Evolutionary conservation across 805 yeast species (phyloP), one percentile per base, ranked within the genome.

Genomic region (Vanderwaltozyma tropicalis): DNA sequence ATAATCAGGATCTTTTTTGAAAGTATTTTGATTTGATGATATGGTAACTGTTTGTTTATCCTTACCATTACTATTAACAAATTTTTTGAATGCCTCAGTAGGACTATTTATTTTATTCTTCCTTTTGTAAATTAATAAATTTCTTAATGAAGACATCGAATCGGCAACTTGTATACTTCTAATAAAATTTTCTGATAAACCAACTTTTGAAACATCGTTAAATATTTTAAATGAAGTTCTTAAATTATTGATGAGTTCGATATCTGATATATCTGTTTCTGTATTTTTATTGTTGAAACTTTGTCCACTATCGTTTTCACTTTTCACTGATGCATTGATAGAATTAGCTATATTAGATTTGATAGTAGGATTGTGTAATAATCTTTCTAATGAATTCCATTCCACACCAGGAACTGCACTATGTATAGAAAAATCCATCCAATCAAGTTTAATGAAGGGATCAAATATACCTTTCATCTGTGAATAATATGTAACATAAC

Each of bases 101-200:
- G 87, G 84, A 25, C 78, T 71, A 5, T 57, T 57, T 3, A 71
- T 65, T 19, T 72, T 66, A 24, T 64, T 63, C 6, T 68, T 58
- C 40, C 64, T 62, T 9, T 82, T 70, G 46, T 68, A 74, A 10
- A 68, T 63, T 76, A 83, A 76, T 39, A 86, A 61, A 5, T 81
- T 76, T 39, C 72, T 70, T 44, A 85, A 66, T 43, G 75, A 74
- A 0, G 86, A 68, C 85, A 86, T 80, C 9, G 80, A 79, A 56
- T 84, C 92, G 30, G 86, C 72, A 4, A 82, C 74, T 55, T 83
- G 89, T 61, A 85, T 59, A 17, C 78, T 67, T 41, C 89, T 63
- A 74, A 83, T 71, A 6, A 83, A 76, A 28, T 70, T 69, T 36
- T 72, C 77, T 38, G 75, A 77, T 5, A 81, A 57, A 0, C 94